Percentiles rank a stretch among this genome's conserved stretches.
These are phyloP conservation scores for Leptographium radiaticola DNA, from an alignment of 2,329 filamentous ascomycete species.

Conservation along the genomic window DNA sequence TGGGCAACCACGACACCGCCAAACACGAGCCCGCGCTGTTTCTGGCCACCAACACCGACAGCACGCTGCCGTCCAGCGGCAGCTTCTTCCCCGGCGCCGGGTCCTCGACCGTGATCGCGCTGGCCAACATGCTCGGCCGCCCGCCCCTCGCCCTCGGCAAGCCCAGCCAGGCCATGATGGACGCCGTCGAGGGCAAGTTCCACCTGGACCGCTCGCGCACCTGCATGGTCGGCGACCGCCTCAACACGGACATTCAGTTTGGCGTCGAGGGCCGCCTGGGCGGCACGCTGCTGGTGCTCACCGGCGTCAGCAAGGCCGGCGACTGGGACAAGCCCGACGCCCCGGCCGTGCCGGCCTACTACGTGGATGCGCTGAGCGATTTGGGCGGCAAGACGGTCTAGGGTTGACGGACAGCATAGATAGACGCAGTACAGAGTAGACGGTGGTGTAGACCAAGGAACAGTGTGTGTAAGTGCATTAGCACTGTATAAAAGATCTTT, in stretches of 20 bases:
- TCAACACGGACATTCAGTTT: constrained; percentile 94
- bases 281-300: constrained; percentile 81
- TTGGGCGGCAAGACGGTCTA: constrained; percentile 24
- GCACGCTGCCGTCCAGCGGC: constrained; percentile 70
- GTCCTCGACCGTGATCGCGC: constrained; percentile 55
- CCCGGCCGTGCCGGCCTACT: constrained; percentile 62
- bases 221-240: constrained; percentile 90
- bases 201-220: constrained; percentile 69
- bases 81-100: constrained; percentile 88
- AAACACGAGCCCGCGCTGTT: constrained; percentile 69
- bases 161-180: constrained; percentile 98
- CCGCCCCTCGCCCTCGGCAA: constrained; percentile 77
- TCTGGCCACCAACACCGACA: constrained; percentile 87
- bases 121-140: constrained; percentile 57
- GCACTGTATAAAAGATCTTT: no score
- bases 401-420: no score
- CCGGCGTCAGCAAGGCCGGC: constrained; percentile 75
- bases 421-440: no score
- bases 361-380: constrained; percentile 76
- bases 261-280: constrained; percentile 83
- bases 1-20: constrained; percentile 67
- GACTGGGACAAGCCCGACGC: constrained; percentile 63
- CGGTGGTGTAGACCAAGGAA: no score
- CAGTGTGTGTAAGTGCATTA: no score
- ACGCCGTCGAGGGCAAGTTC: constrained; percentile 94